These are phyloP conservation scores for Yamadazyma olivae DNA, from an alignment of 805 yeast species.

Conservation along the genomic window DNA sequence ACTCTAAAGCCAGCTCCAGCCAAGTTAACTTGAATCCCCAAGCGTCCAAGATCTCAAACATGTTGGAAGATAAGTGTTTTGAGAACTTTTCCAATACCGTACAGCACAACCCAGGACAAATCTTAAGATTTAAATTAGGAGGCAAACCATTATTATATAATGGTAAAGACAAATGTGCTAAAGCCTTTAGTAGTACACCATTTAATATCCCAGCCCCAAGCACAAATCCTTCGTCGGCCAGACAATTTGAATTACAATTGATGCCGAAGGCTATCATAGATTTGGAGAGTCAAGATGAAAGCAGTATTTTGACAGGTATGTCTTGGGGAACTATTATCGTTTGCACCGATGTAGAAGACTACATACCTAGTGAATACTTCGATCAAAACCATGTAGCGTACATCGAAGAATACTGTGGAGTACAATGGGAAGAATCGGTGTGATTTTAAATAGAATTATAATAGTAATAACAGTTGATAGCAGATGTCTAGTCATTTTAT, in stretches of 20 bases:
- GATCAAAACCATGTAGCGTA: slow-evolving; percentile 74
- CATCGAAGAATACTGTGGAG: slow-evolving; percentile 76
- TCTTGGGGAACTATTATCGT: slow-evolving; percentile 96
- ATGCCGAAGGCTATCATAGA: slow-evolving; percentile 93
- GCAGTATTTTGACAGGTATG: slow-evolving; percentile 63
- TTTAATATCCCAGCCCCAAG: slow-evolving; percentile 53
- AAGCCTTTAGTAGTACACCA: slow-evolving; percentile 12
- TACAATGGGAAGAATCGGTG: slow-evolving; percentile 70
- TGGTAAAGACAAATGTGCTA: slow-evolving; percentile 53
- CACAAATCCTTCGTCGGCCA: slow-evolving; percentile 54
- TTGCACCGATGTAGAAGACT: slow-evolving; percentile 71
- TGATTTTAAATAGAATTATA: no score
- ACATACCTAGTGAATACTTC: slow-evolving; percentile 42
- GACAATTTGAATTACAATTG: slow-evolving; percentile 81
- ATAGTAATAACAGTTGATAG: no score
- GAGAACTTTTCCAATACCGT: slow-evolving; percentile 73
- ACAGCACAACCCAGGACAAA: slow-evolving; percentile 82
- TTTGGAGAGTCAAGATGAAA: slow-evolving; percentile 52
- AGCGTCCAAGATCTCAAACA: slow-evolving; percentile 21
- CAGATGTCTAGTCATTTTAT: no score
- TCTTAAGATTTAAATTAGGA: slow-evolving; percentile 77
- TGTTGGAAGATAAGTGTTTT: slow-evolving; percentile 74
- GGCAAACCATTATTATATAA: slow-evolving; percentile 78
- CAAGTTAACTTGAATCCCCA: slow-evolving; percentile 17
- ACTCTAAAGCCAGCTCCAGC: slow-evolving; percentile 2